phyloP scores from a whole-genome alignment of 495 filamentous ascomycete genomes.

The Cryomyces antarcticus region DNA sequence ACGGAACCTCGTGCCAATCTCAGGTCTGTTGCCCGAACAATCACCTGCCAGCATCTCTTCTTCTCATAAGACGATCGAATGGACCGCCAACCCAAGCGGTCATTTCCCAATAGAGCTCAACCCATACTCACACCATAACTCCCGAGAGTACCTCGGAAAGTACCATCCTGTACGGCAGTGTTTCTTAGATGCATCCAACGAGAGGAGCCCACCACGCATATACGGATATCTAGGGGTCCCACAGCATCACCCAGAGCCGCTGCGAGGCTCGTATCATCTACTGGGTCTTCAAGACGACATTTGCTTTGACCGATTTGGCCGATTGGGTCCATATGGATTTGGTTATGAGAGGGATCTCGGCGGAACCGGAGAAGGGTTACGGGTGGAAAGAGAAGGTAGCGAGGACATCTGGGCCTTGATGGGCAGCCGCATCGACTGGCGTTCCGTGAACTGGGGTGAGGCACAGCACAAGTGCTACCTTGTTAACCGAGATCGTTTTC shows the following conservation, averaged over 20 bases:
- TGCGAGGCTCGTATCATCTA: slow-evolving; percentile 18
- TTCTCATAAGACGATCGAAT: too few relatives aligned
- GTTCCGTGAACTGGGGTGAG: slow-evolving; percentile 15
- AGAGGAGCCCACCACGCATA: slow-evolving; percentile 14
- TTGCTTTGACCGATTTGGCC: slow-evolving; percentile 23
- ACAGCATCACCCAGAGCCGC: slow-evolving; percentile 17
- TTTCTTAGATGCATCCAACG: slow-evolving; percentile 17
- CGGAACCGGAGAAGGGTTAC: slow-evolving; percentile 14
- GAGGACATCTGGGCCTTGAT: slow-evolving; percentile 15
- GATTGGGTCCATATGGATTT: slow-evolving; percentile 21
- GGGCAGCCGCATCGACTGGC: slow-evolving; percentile 18
- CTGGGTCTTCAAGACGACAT: slow-evolving; percentile 17
- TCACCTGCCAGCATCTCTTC: not conserved
- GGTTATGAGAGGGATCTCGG: slow-evolving; percentile 17
- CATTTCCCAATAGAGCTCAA: slow-evolving; percentile 17
- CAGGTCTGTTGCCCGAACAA: slow-evolving; percentile 13
- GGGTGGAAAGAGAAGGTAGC: slow-evolving; percentile 14
- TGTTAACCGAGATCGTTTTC: slow-evolving; percentile 22
- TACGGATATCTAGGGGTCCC: slow-evolving; percentile 23
- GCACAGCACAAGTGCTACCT: slow-evolving; percentile 19
- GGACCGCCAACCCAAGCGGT: slow-evolving; percentile 13
- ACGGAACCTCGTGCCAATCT: slow-evolving; percentile 12
- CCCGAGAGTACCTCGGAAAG: slow-evolving; percentile 11
- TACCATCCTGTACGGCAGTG: slow-evolving; percentile 16
- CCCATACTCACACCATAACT: slow-evolving; percentile 18